Percentiles rank a stretch among this genome's conserved stretches.
These are phyloP conservation scores for Stephanodiscus minutulus DNA, from an alignment of 108 stramenopile genomes.

Conservation along the genomic window DNA sequence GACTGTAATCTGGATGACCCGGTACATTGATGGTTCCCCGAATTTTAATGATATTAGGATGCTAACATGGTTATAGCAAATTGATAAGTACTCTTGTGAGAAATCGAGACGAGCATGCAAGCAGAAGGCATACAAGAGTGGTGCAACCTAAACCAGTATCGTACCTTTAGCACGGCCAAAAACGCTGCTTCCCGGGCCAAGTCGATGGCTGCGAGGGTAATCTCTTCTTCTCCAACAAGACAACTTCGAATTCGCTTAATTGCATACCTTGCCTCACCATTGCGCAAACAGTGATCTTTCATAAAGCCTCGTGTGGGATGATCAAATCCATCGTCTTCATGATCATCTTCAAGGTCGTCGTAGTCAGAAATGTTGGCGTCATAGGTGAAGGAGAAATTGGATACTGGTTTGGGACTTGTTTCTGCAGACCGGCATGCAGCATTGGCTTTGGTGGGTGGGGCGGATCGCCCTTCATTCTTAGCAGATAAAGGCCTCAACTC, in stretches of 20 bases:
- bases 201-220: slow-evolving; percentile 67
- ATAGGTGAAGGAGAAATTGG: slow-evolving; percentile 21
- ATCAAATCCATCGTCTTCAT: slow-evolving; percentile 55
- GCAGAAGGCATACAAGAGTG: background rate
- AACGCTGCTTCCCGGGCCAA: slow-evolving; percentile 76
- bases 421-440: background rate
- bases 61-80: background rate
- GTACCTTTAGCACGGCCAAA: slow-evolving; percentile 45
- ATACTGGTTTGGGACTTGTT: slow-evolving; percentile 7
- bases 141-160: slow-evolving; percentile 54
- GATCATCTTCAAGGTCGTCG: slow-evolving; percentile 39
- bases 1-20: slow-evolving; percentile 49
- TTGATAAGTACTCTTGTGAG: too few species aligned
- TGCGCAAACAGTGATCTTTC: slow-evolving; percentile 58
- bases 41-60: slow-evolving; percentile 45
- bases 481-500: background rate
- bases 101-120: background rate
- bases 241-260: slow-evolving; percentile 60
- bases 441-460: background rate
- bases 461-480: background rate
- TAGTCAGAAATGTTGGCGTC: slow-evolving; percentile 46
- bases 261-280: slow-evolving; percentile 73
- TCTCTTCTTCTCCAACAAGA: slow-evolving; percentile 49
- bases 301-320: slow-evolving; percentile 54
- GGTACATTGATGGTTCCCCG: slow-evolving; percentile 44